Base-by-base conservation (phyloP, 495 filamentous ascomycete genomes). In the Diplogelasinospora grovesii region DNA sequence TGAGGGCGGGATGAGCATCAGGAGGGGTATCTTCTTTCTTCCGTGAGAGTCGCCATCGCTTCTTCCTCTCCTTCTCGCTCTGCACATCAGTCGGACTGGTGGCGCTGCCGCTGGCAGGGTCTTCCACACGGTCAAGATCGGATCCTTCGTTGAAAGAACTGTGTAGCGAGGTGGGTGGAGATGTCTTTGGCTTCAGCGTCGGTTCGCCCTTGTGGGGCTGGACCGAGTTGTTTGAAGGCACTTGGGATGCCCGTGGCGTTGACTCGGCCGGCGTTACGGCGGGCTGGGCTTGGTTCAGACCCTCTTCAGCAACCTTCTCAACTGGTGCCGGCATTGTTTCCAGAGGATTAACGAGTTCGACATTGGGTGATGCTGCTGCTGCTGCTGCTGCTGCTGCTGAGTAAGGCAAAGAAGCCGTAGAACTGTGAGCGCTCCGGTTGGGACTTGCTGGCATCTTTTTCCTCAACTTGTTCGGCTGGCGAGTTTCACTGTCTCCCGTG, bases 371-470 rank as follows among this genome's bases (percentile, higher is more conserved):
- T 0, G 55, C 53, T 5, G 61, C 50, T n/a, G n/a, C n/a, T n/a
- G n/a, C n/a, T n/a, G n/a, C n/a, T n/a, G n/a, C n/a, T n/a, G n/a
- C n/a, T n/a, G n/a, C n/a, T 30, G 57, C 46, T 5, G 60, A 63
- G 22, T 64, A 66, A 22, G 75, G 69, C 11, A 96, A 64, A 3
- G 88, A 94, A 1, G 81, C 73, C 5, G 78, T 79, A 5, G 89
- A 96, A 44, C 86, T 92, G 43, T 94, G 85, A 1, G 89, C 87
- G 50, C 88, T 93, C 21, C 75, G 79, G 48, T 85, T 86, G 13
- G 79, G 69, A 51, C 82, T 85, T 13, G 79, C 78, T 2, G 81
- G 79, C 20, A 84, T 66, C 26, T 82, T 89, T 64, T 96, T 96
- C 54, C 75, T 80, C 46, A 96, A 60, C 60, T 90, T 90, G 46